Evolutionary conservation across 148 eudicot genomes (phyloP).

Genomic region (Rhododendron griersonianum): DNA sequence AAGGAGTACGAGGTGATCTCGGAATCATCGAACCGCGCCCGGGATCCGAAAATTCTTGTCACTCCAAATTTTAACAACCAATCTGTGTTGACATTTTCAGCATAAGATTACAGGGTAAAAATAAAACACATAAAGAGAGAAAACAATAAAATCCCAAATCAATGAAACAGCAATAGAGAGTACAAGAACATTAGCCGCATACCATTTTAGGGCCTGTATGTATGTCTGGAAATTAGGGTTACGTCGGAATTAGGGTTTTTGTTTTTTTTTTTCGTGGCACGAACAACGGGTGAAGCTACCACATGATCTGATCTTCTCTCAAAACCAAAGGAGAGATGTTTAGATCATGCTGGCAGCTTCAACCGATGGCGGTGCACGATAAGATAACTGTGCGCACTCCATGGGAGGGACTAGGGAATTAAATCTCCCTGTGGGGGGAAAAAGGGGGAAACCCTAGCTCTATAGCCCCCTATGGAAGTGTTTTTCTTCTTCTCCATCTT

Average conservation of each 20-base stretch:
- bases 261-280: constrained; percentile 19
- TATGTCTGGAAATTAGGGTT: background rate
- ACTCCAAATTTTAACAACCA: background rate
- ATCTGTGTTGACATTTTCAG: background rate
- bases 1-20: background rate
- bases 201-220: background rate
- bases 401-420: background rate
- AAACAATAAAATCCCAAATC: background rate
- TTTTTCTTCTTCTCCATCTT: background rate
- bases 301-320: constrained; percentile 50
- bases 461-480: background rate
- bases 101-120: background rate
- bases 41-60: background rate
- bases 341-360: constrained; percentile 41
- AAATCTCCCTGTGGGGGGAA: background rate
- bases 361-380: constrained; percentile 26
- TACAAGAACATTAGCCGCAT: background rate
- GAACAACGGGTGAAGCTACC: constrained; percentile 52
- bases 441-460: background rate
- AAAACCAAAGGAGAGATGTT: constrained; percentile 18
- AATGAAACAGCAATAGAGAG: background rate
- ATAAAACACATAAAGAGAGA: background rate
- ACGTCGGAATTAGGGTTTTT: constrained; percentile 3
- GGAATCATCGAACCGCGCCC: background rate
- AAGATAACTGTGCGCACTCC: background rate